Percentiles rank a stretch among this genome's conserved stretches.
Evolutionary conservation across 2,329 filamentous ascomycete genomes (phyloP).

Genomic region (Drechslerella coelobrocha): DNA sequence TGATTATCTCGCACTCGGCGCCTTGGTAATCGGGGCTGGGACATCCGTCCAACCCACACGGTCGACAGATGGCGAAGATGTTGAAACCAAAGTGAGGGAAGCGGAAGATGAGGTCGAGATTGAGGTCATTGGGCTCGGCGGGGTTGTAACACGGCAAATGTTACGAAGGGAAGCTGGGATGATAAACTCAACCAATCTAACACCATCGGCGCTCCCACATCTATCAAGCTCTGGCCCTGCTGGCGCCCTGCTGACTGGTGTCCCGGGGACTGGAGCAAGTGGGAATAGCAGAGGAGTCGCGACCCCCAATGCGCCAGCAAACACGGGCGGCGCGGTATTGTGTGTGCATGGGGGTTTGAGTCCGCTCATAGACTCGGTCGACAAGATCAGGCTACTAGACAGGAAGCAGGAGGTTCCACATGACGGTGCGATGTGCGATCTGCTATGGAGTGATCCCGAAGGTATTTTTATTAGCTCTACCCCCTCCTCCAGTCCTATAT

Average conservation of each 20-base stretch:
- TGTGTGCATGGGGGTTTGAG: slow-evolving; percentile 95
- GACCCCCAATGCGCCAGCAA: slow-evolving; percentile 44
- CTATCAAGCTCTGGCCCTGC: slow-evolving; percentile 51
- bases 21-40: slow-evolving; percentile 84
- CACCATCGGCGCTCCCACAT: slow-evolving; percentile 49
- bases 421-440: slow-evolving; percentile 97
- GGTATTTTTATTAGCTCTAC: slow-evolving; percentile 10
- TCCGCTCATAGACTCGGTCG: slow-evolving; percentile 87
- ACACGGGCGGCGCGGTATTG: slow-evolving; percentile 77
- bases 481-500: neutral
- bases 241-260: slow-evolving; percentile 59
- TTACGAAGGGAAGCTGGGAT: slow-evolving; percentile 71
- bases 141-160: slow-evolving; percentile 59
- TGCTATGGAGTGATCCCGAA: slow-evolving; percentile 97
- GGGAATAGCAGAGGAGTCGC: slow-evolving; percentile 26
- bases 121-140: slow-evolving; percentile 70
- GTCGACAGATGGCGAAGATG: slow-evolving; percentile 34
- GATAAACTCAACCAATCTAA: slow-evolving; percentile 60
- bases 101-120: slow-evolving; percentile 82
- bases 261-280: slow-evolving; percentile 64
- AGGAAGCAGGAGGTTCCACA: slow-evolving; percentile 98
- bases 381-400: slow-evolving; percentile 93
- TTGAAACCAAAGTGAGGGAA: slow-evolving; percentile 58
- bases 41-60: slow-evolving; percentile 69
- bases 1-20: slow-evolving; percentile 90